Evolutionary conservation across 2,329 filamentous ascomycete species (phyloP), one percentile per base, ranked within the genome.

Genomic region (Aspergillus felis): DNA sequence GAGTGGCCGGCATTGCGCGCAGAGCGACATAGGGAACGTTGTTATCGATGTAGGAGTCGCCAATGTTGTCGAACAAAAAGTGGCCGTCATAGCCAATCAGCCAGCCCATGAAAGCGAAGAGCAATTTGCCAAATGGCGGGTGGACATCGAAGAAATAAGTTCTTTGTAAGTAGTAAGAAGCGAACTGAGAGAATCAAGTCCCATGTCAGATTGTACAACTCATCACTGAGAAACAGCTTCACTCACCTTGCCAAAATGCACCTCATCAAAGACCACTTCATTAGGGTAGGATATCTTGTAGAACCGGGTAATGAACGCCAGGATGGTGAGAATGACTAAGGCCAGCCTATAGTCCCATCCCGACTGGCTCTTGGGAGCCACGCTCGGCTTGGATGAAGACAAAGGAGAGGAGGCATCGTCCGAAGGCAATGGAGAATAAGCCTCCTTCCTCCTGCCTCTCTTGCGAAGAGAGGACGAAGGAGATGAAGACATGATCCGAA

Each of bases 111-210:
- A 97, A 86, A 66, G 92, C 94, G 73, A 97, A 97, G 52, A 99
- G 87, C 59, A 99, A 91, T 82, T 99, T 99, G 76, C 91, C 94
- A 68, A 99, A 95, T 17, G 94, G 94, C 66, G 94, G 94, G 76
- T 99, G 94, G 55, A 99, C 94, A 80, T 99, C 94, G 86, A 99
- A 99, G 83, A 99, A 99, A 81, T 97, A 99, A 61, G 92, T 97
- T 69, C 92, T 89, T 79, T 97, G 88, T 67, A 99, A 87, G 75
- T 99, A 99, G 75, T 88, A 86, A 12, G 84, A 85, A 63, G 79
- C 78, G 61, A 81, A 81, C 79, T 80, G 22, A 24, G 24, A 24
- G 22, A 46, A 66, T 47, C 24, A 28, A 27, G 35, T 4, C 29
- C 20, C n/a, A 29, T 32, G 44, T 47, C 44, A 47, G 44, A 24